Base-by-base conservation (phyloP, 2,329 filamentous ascomycete species). In the Talaromyces sp. region DNA sequence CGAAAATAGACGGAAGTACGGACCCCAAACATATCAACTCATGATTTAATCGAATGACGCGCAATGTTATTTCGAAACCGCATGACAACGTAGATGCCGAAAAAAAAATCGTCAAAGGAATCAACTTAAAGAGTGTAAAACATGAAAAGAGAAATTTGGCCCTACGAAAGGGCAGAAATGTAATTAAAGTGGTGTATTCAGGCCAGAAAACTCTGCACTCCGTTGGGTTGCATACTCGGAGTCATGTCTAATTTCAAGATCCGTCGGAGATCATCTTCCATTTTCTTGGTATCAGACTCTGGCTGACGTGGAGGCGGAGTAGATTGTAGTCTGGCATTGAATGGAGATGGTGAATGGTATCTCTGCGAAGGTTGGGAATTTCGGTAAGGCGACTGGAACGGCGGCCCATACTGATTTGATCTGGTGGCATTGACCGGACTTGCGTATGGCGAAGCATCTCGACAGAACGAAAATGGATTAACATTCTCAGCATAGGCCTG, bases 231-330 rank as follows among this genome's bases (percentile, higher is more conserved):
- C 59, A 76, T 70, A 24, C 71, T 69, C 27, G 72, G 63, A 37
- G 70, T 68, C 45, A 72, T 72, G 70, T 78, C 75, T 62, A 83
- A 72, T 65, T 82, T 82, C 71, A 83, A 68, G 37, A 82, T 80
- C 35, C 79, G 75, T 35, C 80, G 77, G 62, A 83, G 70, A 71
- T 82, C 79, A 71, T 82, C 80, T 68, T 82, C 81, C 70, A 82
- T 79, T 62, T 78, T 74, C 68, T 79, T 79, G 4, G 78, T 78
- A 66, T 80, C 79, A 31, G 74, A 56, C 31, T 74, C 69, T 50
- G 72, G 71, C 9, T 69, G 57, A 50, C 54, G 63, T 10, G 64
- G 37, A 24, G 27, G 72, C 11, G 62, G 45, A 50, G 72, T 63
- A 63, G 65, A 72, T 24, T 72, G 70, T 62, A 70, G 65, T 52